Evolutionary conservation across 2,329 filamentous ascomycete species (phyloP).

Genomic region (Cladophialophora immunda): DNA sequence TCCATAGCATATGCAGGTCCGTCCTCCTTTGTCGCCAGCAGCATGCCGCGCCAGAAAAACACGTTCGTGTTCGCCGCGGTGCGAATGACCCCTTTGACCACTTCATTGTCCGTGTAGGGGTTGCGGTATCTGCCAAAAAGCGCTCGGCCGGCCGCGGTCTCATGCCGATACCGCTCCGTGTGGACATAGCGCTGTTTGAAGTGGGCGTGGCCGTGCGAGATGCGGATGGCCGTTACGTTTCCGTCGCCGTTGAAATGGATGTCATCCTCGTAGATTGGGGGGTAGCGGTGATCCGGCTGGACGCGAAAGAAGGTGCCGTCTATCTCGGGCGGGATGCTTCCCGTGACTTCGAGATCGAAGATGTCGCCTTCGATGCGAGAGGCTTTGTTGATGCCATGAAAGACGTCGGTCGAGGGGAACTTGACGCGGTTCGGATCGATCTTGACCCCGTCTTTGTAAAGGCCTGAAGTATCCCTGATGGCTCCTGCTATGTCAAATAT

Average conservation of each 20-base stretch:
- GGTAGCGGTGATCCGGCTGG: conserved; percentile 59
- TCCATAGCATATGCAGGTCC: conserved; percentile 62
- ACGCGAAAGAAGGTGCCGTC: conserved; percentile 56
- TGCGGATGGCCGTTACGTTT: conserved; percentile 52
- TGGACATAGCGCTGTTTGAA: conserved; percentile 54
- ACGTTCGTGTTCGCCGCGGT: conserved; percentile 68
- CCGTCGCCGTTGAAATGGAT: conserved; percentile 59
- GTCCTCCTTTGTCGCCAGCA: conserved; percentile 56
- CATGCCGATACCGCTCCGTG: conserved; percentile 52
- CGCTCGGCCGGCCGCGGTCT: conserved; percentile 48
- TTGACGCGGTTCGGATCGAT: conserved; percentile 21
- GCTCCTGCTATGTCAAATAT: not conserved
- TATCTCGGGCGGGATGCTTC: conserved; percentile 52
- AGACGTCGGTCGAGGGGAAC: conserved; percentile 29
- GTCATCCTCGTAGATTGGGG: conserved; percentile 63
- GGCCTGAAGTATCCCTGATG: not conserved
- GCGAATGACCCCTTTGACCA: conserved; percentile 63
- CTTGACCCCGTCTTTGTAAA: not conserved
- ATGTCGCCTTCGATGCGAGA: conserved; percentile 49
- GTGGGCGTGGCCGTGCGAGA: conserved; percentile 52
- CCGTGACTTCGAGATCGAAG: conserved; percentile 46
- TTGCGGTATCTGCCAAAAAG: conserved; percentile 67
- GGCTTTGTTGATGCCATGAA: conserved; percentile 49
- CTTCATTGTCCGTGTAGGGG: conserved; percentile 60
- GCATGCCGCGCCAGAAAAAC: conserved; percentile 63